Evolutionary conservation across 352 stramenopile species (phyloP).

Genomic region (Halophytophthora batemanensis): DNA sequence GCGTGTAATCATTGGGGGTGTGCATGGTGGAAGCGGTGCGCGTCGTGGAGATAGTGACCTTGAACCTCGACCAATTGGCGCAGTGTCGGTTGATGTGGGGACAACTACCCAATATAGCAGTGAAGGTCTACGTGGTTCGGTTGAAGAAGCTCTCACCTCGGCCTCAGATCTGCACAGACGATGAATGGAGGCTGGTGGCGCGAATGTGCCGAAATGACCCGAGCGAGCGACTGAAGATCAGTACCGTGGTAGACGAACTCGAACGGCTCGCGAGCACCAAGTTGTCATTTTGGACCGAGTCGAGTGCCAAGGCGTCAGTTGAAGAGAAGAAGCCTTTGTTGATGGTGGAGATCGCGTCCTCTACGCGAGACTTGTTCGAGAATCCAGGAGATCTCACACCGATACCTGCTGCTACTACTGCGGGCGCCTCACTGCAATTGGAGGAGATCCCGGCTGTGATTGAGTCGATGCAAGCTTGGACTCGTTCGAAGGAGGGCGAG

Average conservation of each 20-base stretch:
- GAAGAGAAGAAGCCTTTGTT: neutral
- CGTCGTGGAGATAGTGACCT: too few relatives aligned
- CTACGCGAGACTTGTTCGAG: too few relatives aligned
- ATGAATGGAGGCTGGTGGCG: constrained; percentile 1
- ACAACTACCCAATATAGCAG: too few relatives aligned
- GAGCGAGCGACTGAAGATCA: neutral
- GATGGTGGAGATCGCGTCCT: too few relatives aligned
- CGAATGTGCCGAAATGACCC: constrained; percentile 2
- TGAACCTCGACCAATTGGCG: too few relatives aligned
- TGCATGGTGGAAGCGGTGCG: constrained; percentile 5
- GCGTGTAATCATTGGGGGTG: constrained; percentile 10
- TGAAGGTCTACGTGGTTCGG: too few relatives aligned
- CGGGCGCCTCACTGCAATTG: too few relatives aligned
- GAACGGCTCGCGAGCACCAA: neutral
- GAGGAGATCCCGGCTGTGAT: neutral
- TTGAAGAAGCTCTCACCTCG: neutral
- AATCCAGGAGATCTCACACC: too few relatives aligned
- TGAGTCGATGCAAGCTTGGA: neutral
- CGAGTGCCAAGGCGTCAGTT: neutral
- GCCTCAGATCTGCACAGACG: neutral
- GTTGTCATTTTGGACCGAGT: too few relatives aligned
- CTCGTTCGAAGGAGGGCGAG: too few relatives aligned
- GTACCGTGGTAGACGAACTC: constrained; percentile 1
- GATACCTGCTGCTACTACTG: too few relatives aligned
- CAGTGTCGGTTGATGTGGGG: too few relatives aligned